These are phyloP conservation scores for Butyriboletus appendiculatus DNA, from an alignment of 1,284 basidiomycete genomes.

Conservation along the genomic window DNA sequence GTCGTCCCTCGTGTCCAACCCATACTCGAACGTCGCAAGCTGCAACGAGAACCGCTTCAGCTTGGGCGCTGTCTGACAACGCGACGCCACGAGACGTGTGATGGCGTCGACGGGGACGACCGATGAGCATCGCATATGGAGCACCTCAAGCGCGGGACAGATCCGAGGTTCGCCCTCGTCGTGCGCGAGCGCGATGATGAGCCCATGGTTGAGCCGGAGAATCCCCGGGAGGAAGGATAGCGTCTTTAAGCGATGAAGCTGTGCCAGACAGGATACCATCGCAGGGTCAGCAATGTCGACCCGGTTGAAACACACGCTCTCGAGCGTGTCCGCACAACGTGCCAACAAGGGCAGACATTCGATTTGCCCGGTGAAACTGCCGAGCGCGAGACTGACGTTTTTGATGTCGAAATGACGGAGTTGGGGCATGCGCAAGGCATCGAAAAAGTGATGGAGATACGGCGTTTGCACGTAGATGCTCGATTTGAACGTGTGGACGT, in stretches of 20 bases:
- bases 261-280: slow-evolving; percentile 25
- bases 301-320: slow-evolving; percentile 25
- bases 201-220: slow-evolving; percentile 32
- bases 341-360: slow-evolving; percentile 31
- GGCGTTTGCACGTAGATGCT: slow-evolving; percentile 30
- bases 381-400: slow-evolving; percentile 31
- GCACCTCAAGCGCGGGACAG: slow-evolving; percentile 29
- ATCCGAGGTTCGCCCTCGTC: slow-evolving; percentile 2
- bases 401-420: slow-evolving; percentile 28
- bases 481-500: slow-evolving; percentile 29
- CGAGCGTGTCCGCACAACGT: slow-evolving; percentile 34
- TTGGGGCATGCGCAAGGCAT: slow-evolving; percentile 25
- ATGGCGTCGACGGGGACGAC: slow-evolving; percentile 26
- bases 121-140: slow-evolving; percentile 31
- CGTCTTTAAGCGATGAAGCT: slow-evolving; percentile 19
- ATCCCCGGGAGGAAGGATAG: slow-evolving; percentile 28
- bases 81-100: slow-evolving; percentile 27
- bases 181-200: slow-evolving; percentile 23
- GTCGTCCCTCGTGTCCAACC: slow-evolving; percentile 29
- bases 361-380: slow-evolving; percentile 26
- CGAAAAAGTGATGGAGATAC: slow-evolving; percentile 30
- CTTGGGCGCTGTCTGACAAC: slow-evolving; percentile 11
- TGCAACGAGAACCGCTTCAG: slow-evolving; percentile 28
- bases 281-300: slow-evolving; percentile 26
- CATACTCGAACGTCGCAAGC: slow-evolving; percentile 33